Base-by-base conservation (phyloP, 192 early-diverging fungal genomes). In the Coemansia sp. region DNA sequence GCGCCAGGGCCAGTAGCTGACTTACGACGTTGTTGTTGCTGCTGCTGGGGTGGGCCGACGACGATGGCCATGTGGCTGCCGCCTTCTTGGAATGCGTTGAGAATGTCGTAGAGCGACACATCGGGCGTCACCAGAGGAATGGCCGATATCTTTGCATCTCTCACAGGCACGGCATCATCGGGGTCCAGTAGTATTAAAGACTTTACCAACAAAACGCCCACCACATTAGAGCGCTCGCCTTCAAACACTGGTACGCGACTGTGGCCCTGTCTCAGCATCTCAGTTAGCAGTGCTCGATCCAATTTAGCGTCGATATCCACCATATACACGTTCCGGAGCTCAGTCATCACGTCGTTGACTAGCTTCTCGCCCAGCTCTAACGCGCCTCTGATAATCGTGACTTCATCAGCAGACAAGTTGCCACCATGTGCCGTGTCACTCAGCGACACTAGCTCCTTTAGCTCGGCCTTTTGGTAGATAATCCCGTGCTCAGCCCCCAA, bases 401-500 rank as follows among this genome's bases (percentile, higher is more conserved):
- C 89, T 69, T 95, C 93, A 73, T 94, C 93, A 12, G 84, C 76
- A 3, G 91, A 90, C 66, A 94, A 68, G 31, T 88, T 90, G 29
- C 90, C 92, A 34, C 90, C 89, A 51, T 89, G 87, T 10, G 87
- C 88, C 0, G 88, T 68, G 69, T 92, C 90, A 71, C 92, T 91
- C 12, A 94, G 79, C 22, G 89, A 90, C 0, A 94, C 93, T 8
- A 94, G 82, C 40, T 92, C 91, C 72, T 93, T 93, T 15, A 94
- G 86, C 68, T 91, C 90, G 33, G 88, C 84, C 29, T 89, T 88
- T 16, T 91, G 87, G 74, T 97, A 98, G n/a, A 93, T 90, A 10
- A 91, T 92, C 61, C 96, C 96, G 60, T 95, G 91, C 46, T 91
- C 89, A 40, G 94, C 89, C 3, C 97, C 97, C 47, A 98, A 78